Evolutionary conservation across 106 monocot species (phyloP), one percentile per base, ranked within the genome.

Genomic region (Vanilla planifolia): DNA sequence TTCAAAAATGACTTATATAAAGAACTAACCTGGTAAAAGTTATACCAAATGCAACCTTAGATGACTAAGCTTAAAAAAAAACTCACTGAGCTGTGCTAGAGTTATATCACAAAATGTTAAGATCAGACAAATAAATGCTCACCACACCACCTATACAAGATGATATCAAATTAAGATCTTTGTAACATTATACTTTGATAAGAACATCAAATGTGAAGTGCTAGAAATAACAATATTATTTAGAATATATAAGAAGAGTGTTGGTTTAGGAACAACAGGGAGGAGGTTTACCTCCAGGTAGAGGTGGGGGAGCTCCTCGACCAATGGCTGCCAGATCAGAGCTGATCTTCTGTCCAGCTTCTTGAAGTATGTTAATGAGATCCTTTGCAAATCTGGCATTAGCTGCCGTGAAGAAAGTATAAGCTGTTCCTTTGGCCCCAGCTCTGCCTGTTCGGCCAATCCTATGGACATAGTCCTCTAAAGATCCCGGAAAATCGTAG

Each of bases 341-440:
- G 53, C 73, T 69, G 47, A 91, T 79, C 70, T 88, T 91, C 73
- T 98, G 96, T n/a, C 84, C 91, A 62, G 96, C 96, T 79, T 98
- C 91, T 57, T 88, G 71, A n/a, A 98, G 67, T 63, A 88, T 91
- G 42, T 63, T 71, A 33, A 86, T 81, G 0, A 96, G 76, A 52
- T 96, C 95, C 55, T 89, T 96, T 11, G 95, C 90, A 66, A 87
- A 90, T 70, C 86, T 86, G 21, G 76, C 90, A 81, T 96, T 96
- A 37, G 90, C 86, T 60, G 90, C 90, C 22, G 95, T 96, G 64
- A 96, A 96, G 51, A 81, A 96, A 14, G 95, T 86, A 51, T 96
- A 96, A 15, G 95, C 95, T 16, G 86, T 96, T 70, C 95, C 95
- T 35, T 90, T 96, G 19, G 90, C 90, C 26, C 95, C 95, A 52